Base-by-base conservation (phyloP, 257 asterid genomes). In the Nicotiana obtusifolia region DNA sequence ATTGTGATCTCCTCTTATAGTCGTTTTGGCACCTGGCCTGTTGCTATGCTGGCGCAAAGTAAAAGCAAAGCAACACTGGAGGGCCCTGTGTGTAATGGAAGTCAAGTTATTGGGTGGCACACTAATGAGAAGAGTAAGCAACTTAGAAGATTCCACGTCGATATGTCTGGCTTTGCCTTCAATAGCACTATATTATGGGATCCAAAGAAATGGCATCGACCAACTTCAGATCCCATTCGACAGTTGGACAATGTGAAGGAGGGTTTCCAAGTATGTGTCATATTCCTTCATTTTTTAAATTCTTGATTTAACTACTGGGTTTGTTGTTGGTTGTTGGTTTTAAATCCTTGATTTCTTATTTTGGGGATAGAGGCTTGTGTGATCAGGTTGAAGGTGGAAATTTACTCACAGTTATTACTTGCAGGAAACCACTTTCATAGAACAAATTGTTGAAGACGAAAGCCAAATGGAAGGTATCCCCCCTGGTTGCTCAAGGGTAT, bases 1-100 rank as follows among this genome's bases (percentile, higher is more conserved):
- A 82, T 73, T 78, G 26, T 37, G 61, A 20, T 66, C 84, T 77
- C 60, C 71, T 76, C 64, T 77, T 84, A 31, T 87, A 95, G 98
- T 64, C 98, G 98, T 82, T 94, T 96, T 84, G 99, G 99, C 85
- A 90, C 95, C 64, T 96, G 99, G 99, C 99, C 99, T 62, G 98
- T 94, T 81, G 97, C 93, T 83, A 92, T 96, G 95, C 88, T 96
- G 77, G 91, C 91, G 17, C 97, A 90, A 84, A 91, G 97, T 91
- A 93, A 93, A 89, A 91, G 88, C 66, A 94, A 93, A 86, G 97
- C 90, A 1, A 89, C 90, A 59, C 80, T 96, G 76, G 98, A 93
- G 90, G 99, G 98, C 76, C 98, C 99, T 7, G 91, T 96, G 17
- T 96, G 98, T 85, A 91, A 91, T 89, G 97, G 98, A 85, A 92